Conservation (phyloP, 2,329 filamentous ascomycete species). For the Fusarium fujikuroi region DNA sequence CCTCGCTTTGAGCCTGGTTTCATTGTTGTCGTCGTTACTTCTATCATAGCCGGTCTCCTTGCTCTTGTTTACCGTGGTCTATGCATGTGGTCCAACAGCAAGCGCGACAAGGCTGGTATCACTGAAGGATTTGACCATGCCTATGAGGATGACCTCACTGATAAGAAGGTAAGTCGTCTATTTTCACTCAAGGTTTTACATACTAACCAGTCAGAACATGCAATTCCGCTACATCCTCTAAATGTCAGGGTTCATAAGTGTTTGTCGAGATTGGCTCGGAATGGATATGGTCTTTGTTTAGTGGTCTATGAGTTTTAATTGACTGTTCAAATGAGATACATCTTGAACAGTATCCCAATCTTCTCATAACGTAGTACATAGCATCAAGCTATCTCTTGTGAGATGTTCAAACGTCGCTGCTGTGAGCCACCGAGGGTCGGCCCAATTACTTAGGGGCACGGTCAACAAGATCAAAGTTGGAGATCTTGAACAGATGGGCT, state of each 20-base stretch:
- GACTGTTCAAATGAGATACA: neutral
- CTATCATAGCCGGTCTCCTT: conserved; percentile 46
- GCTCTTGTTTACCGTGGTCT: conserved; percentile 56
- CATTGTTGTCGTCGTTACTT: conserved; percentile 51
- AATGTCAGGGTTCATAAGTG: accelerated
- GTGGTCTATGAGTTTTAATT: neutral
- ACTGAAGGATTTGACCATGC: conserved; percentile 63
- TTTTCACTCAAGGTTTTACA: accelerated
- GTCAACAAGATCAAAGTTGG: too few relatives aligned
- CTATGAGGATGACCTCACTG: conserved; percentile 63
- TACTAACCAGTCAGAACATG: conserved; percentile 20
- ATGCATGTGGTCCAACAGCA: conserved; percentile 56
- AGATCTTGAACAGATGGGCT: too few relatives aligned
- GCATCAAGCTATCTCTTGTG: neutral
- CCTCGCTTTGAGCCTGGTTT: conserved; percentile 54
- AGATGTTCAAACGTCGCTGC: too few relatives aligned
- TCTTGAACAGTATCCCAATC: neutral
- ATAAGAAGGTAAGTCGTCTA: conserved; percentile 47
- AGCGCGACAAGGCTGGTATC: conserved; percentile 54
- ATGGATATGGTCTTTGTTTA: neutral
- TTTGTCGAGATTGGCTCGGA: neutral
- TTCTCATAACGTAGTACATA: accelerated
- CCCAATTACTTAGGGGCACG: too few relatives aligned
- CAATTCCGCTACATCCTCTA: conserved; percentile 36
- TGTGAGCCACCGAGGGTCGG: too few relatives aligned